Conservation (phyloP, 345 rosid genomes). For the Jatropha curcas region DNA sequence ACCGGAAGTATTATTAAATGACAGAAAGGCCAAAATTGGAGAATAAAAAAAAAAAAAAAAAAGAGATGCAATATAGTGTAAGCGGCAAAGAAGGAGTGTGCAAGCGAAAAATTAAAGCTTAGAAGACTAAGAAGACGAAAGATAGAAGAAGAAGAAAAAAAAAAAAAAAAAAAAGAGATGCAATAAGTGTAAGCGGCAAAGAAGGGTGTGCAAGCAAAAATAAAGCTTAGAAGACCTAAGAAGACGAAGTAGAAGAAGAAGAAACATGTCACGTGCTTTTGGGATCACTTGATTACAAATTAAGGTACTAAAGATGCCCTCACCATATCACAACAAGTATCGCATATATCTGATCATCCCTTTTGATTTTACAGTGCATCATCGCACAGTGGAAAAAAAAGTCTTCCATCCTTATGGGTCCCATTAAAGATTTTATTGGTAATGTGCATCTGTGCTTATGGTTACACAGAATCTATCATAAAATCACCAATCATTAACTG, state of each 20-base stretch:
- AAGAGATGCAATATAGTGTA: too few species aligned
- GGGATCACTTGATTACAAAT: constrained; percentile 34
- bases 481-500: not conserved
- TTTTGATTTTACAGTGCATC: not conserved
- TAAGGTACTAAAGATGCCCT: constrained; percentile 15
- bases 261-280: constrained; percentile 25
- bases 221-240: too few species aligned
- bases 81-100: not conserved
- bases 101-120: not conserved
- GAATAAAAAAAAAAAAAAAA: not conserved
- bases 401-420: too few species aligned
- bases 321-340: constrained; percentile 2
- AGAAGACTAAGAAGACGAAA: not conserved
- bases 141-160: constrained; percentile 2
- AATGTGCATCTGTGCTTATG: not conserved
- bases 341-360: not conserved
- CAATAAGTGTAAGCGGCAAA: too few species aligned
- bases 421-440: too few species aligned
- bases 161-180: too few species aligned
- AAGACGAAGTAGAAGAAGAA: not conserved
- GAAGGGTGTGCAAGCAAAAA: not conserved
- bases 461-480: not conserved
- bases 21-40: not conserved
- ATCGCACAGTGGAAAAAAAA: not conserved
- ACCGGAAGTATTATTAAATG: too few species aligned